Conservation (phyloP, 805 yeast genomes). For the Torulaspora indica region DNA sequence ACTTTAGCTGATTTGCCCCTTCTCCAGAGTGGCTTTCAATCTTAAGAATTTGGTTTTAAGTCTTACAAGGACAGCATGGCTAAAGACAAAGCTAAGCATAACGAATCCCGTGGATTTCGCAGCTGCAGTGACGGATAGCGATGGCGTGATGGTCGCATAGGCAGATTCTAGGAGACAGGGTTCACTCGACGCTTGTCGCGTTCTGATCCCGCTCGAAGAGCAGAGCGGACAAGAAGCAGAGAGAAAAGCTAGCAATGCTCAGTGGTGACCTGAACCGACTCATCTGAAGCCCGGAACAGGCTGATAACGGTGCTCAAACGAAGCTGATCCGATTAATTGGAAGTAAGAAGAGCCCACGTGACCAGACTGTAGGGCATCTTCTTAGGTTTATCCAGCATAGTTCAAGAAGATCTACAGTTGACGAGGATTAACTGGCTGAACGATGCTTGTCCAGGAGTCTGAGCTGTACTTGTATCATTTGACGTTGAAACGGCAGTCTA, state of each 20-base stretch:
- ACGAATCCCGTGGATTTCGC: neutral
- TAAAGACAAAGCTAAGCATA: neutral
- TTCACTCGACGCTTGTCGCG: too few relatives aligned
- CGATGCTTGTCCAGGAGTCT: slow-evolving; percentile 20
- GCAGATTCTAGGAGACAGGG: neutral
- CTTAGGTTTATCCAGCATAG: too few relatives aligned
- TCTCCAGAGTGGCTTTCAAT: slow-evolving; percentile 2
- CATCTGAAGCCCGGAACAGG: too few relatives aligned
- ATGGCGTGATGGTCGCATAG: neutral
- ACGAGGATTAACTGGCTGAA: neutral
- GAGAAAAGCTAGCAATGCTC: too few relatives aligned
- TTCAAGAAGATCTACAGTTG: neutral
- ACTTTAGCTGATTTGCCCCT: neutral
- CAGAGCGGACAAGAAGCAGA: neutral
- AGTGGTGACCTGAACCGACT: too few relatives aligned
- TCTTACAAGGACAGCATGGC: neutral
- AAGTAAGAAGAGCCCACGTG: too few relatives aligned
- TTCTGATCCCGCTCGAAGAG: neutral
- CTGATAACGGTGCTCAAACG: too few relatives aligned
- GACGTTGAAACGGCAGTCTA: slow-evolving; percentile 60
- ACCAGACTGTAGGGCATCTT: too few relatives aligned
- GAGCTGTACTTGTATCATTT: slow-evolving; percentile 56
- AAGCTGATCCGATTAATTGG: too few relatives aligned
- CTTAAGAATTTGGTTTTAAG: neutral
- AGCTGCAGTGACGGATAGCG: too few relatives aligned